Base-by-base conservation (phyloP, 2,329 filamentous ascomycete species). In the Xylaria sp. region DNA sequence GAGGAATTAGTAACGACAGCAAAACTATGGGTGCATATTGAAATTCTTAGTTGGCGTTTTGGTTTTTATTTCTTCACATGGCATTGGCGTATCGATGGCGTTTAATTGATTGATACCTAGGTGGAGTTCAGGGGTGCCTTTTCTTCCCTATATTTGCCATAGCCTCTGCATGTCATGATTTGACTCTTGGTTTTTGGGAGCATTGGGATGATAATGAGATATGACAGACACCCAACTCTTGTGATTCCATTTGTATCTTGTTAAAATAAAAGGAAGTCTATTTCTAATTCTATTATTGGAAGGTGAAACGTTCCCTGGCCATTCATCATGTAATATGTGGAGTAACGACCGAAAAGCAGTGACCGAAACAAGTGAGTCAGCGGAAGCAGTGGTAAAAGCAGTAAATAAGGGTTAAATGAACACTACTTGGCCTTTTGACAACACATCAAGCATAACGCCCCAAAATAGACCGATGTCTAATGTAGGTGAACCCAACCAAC, bases 71-170 rank as follows among this genome's bases (percentile, higher is more conserved):
- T 58, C 6, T 47, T 62, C 32, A 54, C 32, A 63, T 60, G 60
- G 53, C 48, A 35, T 13, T 35, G 51, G 69, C 63, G 66, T 71
- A 62, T 63, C 55, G 48, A 21, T 48, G 69, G 66, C 44, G 60
- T 69, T 65, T 60, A 23, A 70, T 68, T 65, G 66, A 70, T 68
- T 66, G 68, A 73, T 73, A 74, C 70, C 68, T 70, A 58, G 40
- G 58, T 29, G 71, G 71, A 65, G 69, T 70, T 69, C 3, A 55
- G 23, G 60, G 48, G 27, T 61, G 13, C 23, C 50, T 42, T 55
- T 44, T 32, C 35, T 29, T 40, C 27, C 37, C 21, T 40, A 42
- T 50, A 25, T 55, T 48, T 40, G 63, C 57, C 55, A 32, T 54
- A 44, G 60, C 18, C 53, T 16, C 57, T 61, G 53, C 67, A 60